Evolutionary conservation across 495 filamentous ascomycete species (phyloP).

Genomic region (Tuber calosporum): DNA sequence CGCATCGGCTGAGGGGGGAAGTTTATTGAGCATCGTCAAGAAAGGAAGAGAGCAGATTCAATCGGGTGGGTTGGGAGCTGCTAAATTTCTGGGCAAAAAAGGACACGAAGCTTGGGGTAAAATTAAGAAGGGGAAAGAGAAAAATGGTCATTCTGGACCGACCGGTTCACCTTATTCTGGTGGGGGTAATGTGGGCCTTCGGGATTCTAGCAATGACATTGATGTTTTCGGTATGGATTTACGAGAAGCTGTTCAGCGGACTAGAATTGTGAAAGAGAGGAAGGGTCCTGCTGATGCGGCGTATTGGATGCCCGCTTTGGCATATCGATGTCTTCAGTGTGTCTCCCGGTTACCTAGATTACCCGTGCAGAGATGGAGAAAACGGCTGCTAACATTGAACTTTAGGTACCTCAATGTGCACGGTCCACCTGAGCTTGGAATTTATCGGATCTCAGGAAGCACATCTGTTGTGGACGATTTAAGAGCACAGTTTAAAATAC

Average conservation of each 20-base stretch:
- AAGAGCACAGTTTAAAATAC: constrained; percentile 39
- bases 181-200: constrained; percentile 10
- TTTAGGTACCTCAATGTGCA: constrained; percentile 41
- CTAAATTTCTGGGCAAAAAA: constrained; percentile 40
- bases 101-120: constrained; percentile 40
- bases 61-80: constrained; percentile 36
- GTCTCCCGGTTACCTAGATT: constrained; percentile 14
- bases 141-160: constrained; percentile 28
- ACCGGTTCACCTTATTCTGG: constrained; percentile 8
- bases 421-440: constrained; percentile 39
- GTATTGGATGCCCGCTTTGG: constrained; percentile 42
- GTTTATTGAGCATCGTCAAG: constrained; percentile 40
- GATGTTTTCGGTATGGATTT: constrained; percentile 42
- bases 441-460: constrained; percentile 41
- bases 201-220: constrained; percentile 40
- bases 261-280: constrained; percentile 37
- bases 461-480: constrained; percentile 41
- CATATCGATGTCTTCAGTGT: constrained; percentile 42
- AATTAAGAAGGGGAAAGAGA: constrained; percentile 39
- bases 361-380: constrained; percentile 6
- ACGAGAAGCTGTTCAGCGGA: constrained; percentile 38
- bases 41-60: constrained; percentile 37
- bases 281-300: constrained; percentile 37
- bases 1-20: constrained; percentile 35
- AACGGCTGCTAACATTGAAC: constrained; percentile 8